phyloP scores from a whole-genome alignment of 2,329 filamentous ascomycete species.

The Fusarium miscanthi region DNA sequence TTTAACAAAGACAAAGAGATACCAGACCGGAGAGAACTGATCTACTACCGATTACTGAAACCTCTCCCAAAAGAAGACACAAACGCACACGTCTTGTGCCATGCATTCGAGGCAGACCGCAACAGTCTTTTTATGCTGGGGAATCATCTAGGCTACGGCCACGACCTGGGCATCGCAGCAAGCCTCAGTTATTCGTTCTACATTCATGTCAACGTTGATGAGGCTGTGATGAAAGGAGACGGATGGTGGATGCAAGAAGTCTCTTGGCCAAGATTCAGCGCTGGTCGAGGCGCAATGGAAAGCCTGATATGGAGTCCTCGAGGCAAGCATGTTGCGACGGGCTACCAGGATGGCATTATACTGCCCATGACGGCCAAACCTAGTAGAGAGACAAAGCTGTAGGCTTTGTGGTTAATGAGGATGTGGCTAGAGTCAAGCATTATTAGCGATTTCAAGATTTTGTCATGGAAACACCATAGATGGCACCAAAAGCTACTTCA shows the following conservation, averaged over 20 bases:
- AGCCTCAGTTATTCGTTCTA: constrained; percentile 64
- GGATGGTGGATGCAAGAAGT: constrained; percentile 67
- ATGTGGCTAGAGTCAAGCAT: too few species aligned
- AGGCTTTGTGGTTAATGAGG: not conserved
- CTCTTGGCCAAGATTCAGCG: constrained; percentile 59
- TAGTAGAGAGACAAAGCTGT: constrained; percentile 15
- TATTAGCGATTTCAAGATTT: not conserved
- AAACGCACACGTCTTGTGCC: constrained; percentile 60
- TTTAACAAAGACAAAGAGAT: constrained; percentile 57
- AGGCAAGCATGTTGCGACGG: constrained; percentile 64
- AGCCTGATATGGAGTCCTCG: constrained; percentile 65
- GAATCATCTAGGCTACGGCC: constrained; percentile 61
- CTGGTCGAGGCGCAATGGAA: constrained; percentile 60
- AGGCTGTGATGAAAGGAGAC: constrained; percentile 59
- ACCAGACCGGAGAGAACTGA: constrained; percentile 59
- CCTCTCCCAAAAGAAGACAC: constrained; percentile 55
- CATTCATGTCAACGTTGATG: constrained; percentile 61
- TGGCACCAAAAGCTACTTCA: not conserved
- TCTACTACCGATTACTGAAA: constrained; percentile 61
- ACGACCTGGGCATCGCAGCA: constrained; percentile 54
- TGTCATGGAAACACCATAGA: not conserved
- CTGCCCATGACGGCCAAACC: constrained; percentile 36
- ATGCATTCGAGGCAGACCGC: constrained; percentile 64
- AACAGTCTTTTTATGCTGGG: constrained; percentile 64
- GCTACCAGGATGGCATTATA: constrained; percentile 65